phyloP scores from a whole-genome alignment of 2,329 filamentous ascomycete species.

The Fusarium humuli region DNA sequence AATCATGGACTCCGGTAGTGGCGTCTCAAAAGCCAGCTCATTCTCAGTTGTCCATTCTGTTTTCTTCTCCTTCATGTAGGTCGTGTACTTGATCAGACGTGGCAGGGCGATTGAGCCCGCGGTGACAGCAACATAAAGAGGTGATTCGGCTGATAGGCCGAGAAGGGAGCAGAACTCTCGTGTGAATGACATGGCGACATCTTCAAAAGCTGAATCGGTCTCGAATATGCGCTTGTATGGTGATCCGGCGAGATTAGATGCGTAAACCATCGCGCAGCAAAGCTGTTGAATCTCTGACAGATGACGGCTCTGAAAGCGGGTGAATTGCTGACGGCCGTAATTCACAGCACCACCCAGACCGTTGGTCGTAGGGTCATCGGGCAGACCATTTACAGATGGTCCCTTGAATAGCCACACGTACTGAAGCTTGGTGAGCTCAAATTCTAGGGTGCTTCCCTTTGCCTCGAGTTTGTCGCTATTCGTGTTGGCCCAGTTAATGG shows the following conservation, averaged over 20 bases:
- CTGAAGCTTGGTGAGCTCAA: constrained; percentile 90
- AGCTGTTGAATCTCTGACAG: constrained; percentile 83
- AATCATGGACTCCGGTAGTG: constrained; percentile 69
- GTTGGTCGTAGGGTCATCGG: constrained; percentile 61
- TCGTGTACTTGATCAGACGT: constrained; percentile 86
- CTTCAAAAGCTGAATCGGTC: constrained; percentile 80
- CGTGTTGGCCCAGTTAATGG: constrained; percentile 85
- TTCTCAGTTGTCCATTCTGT: constrained; percentile 95
- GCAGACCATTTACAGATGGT: constrained; percentile 63
- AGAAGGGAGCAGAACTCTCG: constrained; percentile 94
- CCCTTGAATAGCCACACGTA: constrained; percentile 90
- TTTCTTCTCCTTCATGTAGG: constrained; percentile 86
- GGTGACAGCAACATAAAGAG: constrained; percentile 91
- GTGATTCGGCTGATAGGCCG: constrained; percentile 89
- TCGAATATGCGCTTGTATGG: constrained; percentile 86
- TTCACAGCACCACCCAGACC: constrained; percentile 74
- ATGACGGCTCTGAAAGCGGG: constrained; percentile 79
- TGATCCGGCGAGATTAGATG: constrained; percentile 77
- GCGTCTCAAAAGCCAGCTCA: constrained; percentile 84
- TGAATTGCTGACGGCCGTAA: constrained; percentile 82
- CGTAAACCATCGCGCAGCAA: constrained; percentile 82
- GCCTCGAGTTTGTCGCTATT: constrained; percentile 79
- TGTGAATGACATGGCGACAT: constrained; percentile 88
- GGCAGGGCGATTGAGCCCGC: constrained; percentile 93
- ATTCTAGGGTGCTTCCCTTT: constrained; percentile 92